Base-by-base conservation (phyloP, 2,329 filamentous ascomycete genomes). In the Aureobasidium sp. region DNA sequence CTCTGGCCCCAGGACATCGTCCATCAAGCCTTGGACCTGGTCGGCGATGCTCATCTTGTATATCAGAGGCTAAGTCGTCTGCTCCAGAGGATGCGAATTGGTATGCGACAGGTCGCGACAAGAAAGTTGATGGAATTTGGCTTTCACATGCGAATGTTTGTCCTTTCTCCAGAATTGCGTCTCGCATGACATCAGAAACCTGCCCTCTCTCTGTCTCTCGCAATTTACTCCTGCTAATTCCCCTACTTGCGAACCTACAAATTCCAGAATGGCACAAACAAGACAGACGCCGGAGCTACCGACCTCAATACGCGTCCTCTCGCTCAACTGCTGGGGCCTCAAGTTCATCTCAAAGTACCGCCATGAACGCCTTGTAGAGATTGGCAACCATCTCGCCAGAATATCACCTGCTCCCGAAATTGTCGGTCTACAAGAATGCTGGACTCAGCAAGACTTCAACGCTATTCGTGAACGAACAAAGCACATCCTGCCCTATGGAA, bases 291-390 rank as follows among this genome's bases (percentile, higher is more conserved):
- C n/a, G 48, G 52, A 63, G 47, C 64, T 73, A 71, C 67, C 84
- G 7, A 73, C 82, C 20, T 77, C 77, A 36, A 82, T 97, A 72
- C 87, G 89, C 71, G 81, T 97, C 68, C 78, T 97, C 67, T 94
- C 90, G 5, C 84, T 96, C 73, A 99, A 99, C 77, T 97, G 92
- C 84, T 97, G 94, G 93, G 94, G 94, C 57, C 85, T 97, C 65
- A 93, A 95, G 71, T 91, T 86, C 77, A 82, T 97, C 70, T 87
- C 92, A 57, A 87, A 87, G 67, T 84, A 89, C 67, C 90, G 92
- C 67, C 79, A 83, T 66, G 87, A 89, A 69, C 90, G 94, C 47
- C 83, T 97, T 56, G 76, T 82, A 34, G 90, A 96, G 73, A 97
- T 97, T 70, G 93, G 91, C 60, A 86, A 83, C 66, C 88, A 89